phyloP scores from a whole-genome alignment of 164 flowering plant genomes.

The Macadamia integrifolia region DNA sequence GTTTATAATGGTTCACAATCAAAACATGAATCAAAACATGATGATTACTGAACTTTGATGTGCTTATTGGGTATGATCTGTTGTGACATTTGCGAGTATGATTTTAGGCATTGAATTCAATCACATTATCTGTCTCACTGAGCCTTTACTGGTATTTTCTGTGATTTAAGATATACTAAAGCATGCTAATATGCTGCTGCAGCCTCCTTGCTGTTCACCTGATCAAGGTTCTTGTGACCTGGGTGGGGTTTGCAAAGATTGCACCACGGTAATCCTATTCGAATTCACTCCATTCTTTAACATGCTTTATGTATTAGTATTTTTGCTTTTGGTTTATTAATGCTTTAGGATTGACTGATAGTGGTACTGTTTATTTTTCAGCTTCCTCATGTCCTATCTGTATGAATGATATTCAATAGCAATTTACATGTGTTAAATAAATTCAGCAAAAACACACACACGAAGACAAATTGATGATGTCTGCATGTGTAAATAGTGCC shows the following conservation, averaged over 20 bases:
- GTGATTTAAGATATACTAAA: neutral
- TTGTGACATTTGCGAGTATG: neutral
- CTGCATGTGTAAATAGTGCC: no score
- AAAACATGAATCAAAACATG: no score
- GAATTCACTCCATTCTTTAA: neutral
- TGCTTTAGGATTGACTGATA: no score
- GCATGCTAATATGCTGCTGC: slow-evolving; percentile 17
- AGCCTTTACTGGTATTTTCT: neutral
- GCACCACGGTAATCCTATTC: slow-evolving; percentile 73
- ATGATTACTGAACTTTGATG: no score
- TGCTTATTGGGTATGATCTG: no score
- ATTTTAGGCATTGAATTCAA: neutral
- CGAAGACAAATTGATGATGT: no score
- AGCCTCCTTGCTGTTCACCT: slow-evolving; percentile 94
- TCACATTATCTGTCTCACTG: neutral
- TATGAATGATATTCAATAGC: no score
- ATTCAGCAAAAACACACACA: no score
- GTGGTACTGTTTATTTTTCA: no score
- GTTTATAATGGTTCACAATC: no score
- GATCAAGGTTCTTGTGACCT: slow-evolving; percentile 49
- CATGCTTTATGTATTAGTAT: neutral
- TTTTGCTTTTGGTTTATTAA: neutral
- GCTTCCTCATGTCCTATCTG: no score
- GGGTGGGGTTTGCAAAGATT: slow-evolving; percentile 75
- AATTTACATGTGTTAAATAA: no score